Conservation (phyloP, 2,329 filamentous ascomycete genomes). For the Chaetomium strumarium region DNA sequence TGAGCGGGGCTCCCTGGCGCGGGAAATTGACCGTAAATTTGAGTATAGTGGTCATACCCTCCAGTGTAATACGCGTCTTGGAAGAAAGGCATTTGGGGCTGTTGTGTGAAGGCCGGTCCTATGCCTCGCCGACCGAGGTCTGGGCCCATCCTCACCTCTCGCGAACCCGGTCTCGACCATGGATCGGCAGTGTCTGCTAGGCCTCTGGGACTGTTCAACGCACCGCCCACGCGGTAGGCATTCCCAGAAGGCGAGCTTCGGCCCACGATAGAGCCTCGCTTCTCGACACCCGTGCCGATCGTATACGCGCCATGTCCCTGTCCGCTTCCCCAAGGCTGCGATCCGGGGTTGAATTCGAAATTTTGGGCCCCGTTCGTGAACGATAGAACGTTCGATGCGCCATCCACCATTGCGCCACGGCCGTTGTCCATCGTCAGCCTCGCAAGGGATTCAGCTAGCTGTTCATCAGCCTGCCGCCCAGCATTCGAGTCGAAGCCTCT, state of each 20-base stretch:
- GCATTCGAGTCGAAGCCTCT: conserved; percentile 32
- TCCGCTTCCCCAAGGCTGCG: conserved; percentile 40
- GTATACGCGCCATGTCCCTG: conserved; percentile 30
- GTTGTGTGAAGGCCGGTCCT: conserved; percentile 30
- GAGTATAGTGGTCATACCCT: conserved; percentile 32
- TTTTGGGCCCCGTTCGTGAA: conserved; percentile 28
- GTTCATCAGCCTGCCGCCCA: conserved; percentile 30
- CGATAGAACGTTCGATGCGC: conserved; percentile 17
- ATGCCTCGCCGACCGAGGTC: conserved; percentile 30
- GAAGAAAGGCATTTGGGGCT: conserved; percentile 30
- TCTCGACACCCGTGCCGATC: conserved; percentile 29
- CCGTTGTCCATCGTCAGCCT: conserved; percentile 33
- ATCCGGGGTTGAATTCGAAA: conserved; percentile 44
- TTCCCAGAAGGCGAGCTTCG: conserved; percentile 34
- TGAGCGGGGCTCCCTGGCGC: conserved; percentile 32
- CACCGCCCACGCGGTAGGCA: conserved; percentile 26
- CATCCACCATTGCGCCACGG: conserved; percentile 15
- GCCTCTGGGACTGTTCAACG: conserved; percentile 29
- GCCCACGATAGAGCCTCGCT: conserved; percentile 35
- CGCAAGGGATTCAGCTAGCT: conserved; percentile 32
- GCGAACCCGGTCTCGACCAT: conserved; percentile 35
- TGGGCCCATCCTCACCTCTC: conserved; percentile 28
- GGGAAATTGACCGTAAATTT: conserved; percentile 32
- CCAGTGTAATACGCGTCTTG: conserved; percentile 30
- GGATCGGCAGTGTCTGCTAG: conserved; percentile 29